phyloP scores from a whole-genome alignment of 2,329 filamentous ascomycete species.

The Alternaria novae-zelandiae region DNA sequence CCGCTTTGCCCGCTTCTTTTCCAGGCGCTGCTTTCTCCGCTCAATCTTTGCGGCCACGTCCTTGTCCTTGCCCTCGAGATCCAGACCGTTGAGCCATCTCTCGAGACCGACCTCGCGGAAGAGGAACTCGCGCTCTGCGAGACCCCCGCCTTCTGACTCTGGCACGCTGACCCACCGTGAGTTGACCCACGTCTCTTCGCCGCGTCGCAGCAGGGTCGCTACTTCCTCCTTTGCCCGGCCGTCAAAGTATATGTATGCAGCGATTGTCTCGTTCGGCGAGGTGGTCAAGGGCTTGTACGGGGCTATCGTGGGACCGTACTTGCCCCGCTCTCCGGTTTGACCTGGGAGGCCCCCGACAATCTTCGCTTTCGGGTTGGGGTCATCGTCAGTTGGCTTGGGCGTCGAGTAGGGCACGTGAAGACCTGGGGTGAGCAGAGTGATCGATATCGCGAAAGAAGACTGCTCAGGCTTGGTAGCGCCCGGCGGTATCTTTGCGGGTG shows the following conservation, averaged over 20 bases:
- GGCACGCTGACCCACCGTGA: constrained; percentile 97
- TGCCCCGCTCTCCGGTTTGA: constrained; percentile 57
- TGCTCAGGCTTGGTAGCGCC: constrained; percentile 80
- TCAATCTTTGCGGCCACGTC: constrained; percentile 84
- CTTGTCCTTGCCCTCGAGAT: constrained; percentile 78
- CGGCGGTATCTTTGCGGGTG: constrained; percentile 76
- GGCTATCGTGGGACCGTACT: constrained; percentile 65
- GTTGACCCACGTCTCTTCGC: constrained; percentile 99
- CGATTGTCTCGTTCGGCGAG: constrained; percentile 94
- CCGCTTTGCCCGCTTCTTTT: constrained; percentile 83
- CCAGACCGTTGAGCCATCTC: constrained; percentile 93
- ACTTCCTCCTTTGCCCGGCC: constrained; percentile 95
- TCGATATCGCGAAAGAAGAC: constrained; percentile 96
- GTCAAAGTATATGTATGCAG: constrained; percentile 99
- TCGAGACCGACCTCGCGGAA: constrained; percentile 97
- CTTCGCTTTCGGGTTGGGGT: constrained; percentile 82
- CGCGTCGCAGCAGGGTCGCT: constrained; percentile 86
- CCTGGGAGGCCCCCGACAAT: constrained; percentile 75
- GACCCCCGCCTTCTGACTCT: constrained; percentile 85
- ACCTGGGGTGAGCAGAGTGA: constrained; percentile 88
- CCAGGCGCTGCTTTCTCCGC: constrained; percentile 69
- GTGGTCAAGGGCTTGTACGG: constrained; percentile 93
- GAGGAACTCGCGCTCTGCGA: constrained; percentile 94
- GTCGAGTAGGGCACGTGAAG: constrained; percentile 92
- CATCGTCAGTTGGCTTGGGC: constrained; percentile 76